phyloP scores from a whole-genome alignment of 2,329 filamentous ascomycete species.

The Trichoderma hamatum region DNA sequence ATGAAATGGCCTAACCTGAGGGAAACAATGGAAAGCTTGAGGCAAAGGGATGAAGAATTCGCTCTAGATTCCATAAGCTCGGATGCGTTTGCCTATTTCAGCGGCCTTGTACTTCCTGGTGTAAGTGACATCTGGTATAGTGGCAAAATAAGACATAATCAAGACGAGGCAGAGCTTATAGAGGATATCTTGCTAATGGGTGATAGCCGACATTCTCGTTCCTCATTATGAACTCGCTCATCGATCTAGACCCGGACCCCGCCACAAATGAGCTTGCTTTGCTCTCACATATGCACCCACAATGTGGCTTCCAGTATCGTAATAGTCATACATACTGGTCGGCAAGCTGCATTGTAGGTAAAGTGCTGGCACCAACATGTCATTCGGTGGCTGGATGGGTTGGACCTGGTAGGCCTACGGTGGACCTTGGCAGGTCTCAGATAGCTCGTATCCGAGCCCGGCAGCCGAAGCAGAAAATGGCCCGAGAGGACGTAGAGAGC shows the following conservation, averaged over 20 bases:
- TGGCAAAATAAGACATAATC: background rate
- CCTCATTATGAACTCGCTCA: conserved; percentile 76
- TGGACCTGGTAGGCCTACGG: conserved; percentile 69
- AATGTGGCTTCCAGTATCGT: conserved; percentile 76
- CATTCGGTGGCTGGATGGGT: conserved; percentile 73
- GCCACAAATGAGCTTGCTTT: conserved; percentile 67
- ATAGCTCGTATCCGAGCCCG: conserved; percentile 69
- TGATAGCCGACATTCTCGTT: conserved; percentile 65
- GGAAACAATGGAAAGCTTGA: conserved; percentile 64
- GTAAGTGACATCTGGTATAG: conserved; percentile 44
- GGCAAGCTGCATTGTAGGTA: conserved; percentile 70
- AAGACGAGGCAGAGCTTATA: background rate
- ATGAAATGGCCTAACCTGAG: conserved; percentile 78
- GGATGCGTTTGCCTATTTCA: conserved; percentile 77
- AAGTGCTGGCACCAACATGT: conserved; percentile 73
- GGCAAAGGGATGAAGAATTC: conserved; percentile 60
- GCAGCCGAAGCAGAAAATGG: conserved; percentile 58
- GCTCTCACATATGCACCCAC: conserved; percentile 68
- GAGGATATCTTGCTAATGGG: conserved; percentile 12
- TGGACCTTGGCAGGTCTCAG: conserved; percentile 68
- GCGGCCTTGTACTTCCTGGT: conserved; percentile 71
- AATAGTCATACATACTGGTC: conserved; percentile 78
- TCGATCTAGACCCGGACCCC: conserved; percentile 72
- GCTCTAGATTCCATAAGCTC: conserved; percentile 64
- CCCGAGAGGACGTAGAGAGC: conserved; percentile 61